Percentiles rank a stretch among this genome's conserved stretches.
Conservation (phyloP, 2,329 filamentous ascomycete species). For the Didymella keratinophila region DNA sequence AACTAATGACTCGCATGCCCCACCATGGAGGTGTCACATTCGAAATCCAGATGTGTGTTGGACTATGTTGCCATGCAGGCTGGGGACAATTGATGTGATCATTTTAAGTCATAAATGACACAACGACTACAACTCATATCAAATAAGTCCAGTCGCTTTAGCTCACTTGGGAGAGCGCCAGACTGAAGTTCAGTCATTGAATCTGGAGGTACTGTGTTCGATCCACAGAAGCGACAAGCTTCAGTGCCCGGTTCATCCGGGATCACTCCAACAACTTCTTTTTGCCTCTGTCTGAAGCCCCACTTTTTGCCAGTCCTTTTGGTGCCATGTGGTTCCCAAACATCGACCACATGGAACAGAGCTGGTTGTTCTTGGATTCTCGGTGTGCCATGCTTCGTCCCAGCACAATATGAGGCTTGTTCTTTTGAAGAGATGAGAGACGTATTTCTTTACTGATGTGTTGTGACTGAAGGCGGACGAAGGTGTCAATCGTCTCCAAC, state of each 20-base stretch:
- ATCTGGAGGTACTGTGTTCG: conserved; percentile 40
- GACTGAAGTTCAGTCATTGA: conserved; percentile 44
- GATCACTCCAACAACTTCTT: conserved; percentile 15
- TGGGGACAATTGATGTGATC: too few relatives aligned
- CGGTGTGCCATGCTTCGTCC: neutral
- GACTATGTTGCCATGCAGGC: too few relatives aligned
- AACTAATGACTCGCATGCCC: neutral
- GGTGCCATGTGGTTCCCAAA: neutral
- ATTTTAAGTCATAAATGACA: too few relatives aligned
- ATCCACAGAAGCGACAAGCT: conserved; percentile 26
- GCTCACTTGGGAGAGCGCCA: conserved; percentile 45
- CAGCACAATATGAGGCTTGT: neutral
- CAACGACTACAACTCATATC: neutral
- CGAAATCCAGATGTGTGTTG: neutral
- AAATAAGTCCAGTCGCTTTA: conserved; percentile 35
- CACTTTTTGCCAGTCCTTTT: neutral
- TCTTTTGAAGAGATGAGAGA: neutral
- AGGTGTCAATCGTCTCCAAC: conserved; percentile 62
- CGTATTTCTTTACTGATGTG: neutral
- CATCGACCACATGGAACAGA: neutral
- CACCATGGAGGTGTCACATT: neutral
- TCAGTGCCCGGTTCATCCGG: conserved; percentile 16
- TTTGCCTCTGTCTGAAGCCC: neutral
- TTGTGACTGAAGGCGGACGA: neutral
- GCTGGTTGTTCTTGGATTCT: neutral